Evolutionary conservation across 2,329 filamentous ascomycete genomes (phyloP).

Genomic region (Monosporascus cannonballus): DNA sequence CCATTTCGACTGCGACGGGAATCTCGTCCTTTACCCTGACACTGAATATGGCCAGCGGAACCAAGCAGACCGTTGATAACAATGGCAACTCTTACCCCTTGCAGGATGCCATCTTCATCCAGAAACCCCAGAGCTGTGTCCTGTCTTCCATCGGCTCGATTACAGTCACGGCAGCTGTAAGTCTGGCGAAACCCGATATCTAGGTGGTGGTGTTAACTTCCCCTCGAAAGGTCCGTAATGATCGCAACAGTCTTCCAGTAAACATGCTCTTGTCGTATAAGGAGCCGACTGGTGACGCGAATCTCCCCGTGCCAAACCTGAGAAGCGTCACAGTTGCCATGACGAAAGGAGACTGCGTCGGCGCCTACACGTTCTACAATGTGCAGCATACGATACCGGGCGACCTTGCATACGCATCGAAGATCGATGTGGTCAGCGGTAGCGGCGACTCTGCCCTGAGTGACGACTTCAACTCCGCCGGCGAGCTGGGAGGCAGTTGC

Average conservation of each 20-base stretch:
- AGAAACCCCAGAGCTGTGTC: slow-evolving; percentile 52
- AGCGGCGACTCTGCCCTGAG: slow-evolving; percentile 25
- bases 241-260: slow-evolving; percentile 34
- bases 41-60: slow-evolving; percentile 42
- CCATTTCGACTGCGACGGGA: slow-evolving; percentile 51
- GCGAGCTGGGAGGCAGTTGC: slow-evolving; percentile 39
- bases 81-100: slow-evolving; percentile 51
- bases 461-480: slow-evolving; percentile 44
- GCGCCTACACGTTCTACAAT: slow-evolving; percentile 43
- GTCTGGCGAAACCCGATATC: background rate
- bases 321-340: slow-evolving; percentile 32
- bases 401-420: slow-evolving; percentile 36
- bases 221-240: slow-evolving; percentile 36
- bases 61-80: slow-evolving; percentile 44
- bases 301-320: slow-evolving; percentile 37
- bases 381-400: slow-evolving; percentile 38
- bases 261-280: slow-evolving; percentile 39
- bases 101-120: slow-evolving; percentile 48
- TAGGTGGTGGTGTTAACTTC: background rate
- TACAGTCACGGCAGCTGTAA: slow-evolving; percentile 37
- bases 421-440: slow-evolving; percentile 39
- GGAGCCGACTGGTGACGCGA: slow-evolving; percentile 25
- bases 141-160: slow-evolving; percentile 34
- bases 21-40: slow-evolving; percentile 56
- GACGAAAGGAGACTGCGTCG: slow-evolving; percentile 37